Base-by-base conservation (phyloP, 495 filamentous ascomycete species). In the Astrothelium subdiscretum region DNA sequence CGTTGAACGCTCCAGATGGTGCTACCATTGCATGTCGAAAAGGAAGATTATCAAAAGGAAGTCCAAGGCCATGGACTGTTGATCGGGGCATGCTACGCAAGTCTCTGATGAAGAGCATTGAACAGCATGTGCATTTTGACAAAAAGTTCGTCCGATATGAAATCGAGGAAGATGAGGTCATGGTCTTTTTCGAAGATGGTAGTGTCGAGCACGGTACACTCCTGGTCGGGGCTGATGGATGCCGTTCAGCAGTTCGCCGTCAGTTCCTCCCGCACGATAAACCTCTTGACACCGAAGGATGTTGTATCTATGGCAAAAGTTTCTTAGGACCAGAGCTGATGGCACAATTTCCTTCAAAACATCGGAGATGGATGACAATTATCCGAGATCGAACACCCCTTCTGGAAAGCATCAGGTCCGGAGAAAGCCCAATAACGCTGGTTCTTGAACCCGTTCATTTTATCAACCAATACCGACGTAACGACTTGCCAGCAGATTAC, bases 151-250 rank as follows among this genome's bases (percentile, higher is more conserved):
- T 11, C 24, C 48, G 48, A 54, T 54, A 54, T 29, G 48, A 54
- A 15, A 54, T 54, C 24, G 48, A 54, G 6, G 8, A 54, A 54
- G 48, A 54, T 24, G 24, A 54, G 24, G 24, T 54, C 11, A 11
- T 29, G 10, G 76, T 71, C 6, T 65, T 61, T 44, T 81, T 80
- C 57, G 44, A 66, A 18, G 75, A 80, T 62, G 77, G 76, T n/a
- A 71, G 70, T 18, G 63, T 57, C 2, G 71, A 66, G 20, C 38
- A 70, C 6, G 79, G 77, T 11, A 62, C 65, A 8, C 59, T 81
- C 0, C 67, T 81, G 15, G 72, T 81, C n/a, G 79, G 79, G 18
- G 78, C 78, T 24, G 78, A 81, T 59, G 79, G 79, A 18, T 60
- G 73, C 13, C 67, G 68, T 29, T 80, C 76, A 40, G 54, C 63